These are phyloP conservation scores for Pseudomonodictys pantanalensis DNA, from an alignment of 495 filamentous ascomycete species.

Conservation along the genomic window DNA sequence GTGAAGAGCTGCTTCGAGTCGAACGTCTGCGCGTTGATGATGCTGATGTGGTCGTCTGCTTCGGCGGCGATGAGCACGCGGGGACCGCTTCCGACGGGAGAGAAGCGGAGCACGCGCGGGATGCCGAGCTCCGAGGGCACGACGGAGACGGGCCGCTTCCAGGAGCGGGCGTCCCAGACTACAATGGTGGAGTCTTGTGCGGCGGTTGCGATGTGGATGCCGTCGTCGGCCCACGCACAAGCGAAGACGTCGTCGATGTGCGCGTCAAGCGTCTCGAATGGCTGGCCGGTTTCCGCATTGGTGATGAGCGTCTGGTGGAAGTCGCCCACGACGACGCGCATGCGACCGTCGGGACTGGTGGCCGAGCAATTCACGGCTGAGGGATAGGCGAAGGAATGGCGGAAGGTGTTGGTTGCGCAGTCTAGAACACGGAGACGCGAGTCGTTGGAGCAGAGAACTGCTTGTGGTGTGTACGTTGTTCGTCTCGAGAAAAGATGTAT, in stretches of 20 bases:
- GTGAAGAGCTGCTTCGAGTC: slow-evolving; percentile 69
- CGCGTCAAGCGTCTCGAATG: slow-evolving; percentile 57
- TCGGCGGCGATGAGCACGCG: slow-evolving; percentile 76
- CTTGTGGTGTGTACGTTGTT: slow-evolving; percentile 58
- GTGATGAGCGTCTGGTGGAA: slow-evolving; percentile 57
- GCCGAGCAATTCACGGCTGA: slow-evolving; percentile 81
- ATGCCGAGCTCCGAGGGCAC: slow-evolving; percentile 75
- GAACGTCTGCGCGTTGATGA: slow-evolving; percentile 64
- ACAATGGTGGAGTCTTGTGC: slow-evolving; percentile 83
- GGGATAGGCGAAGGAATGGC: slow-evolving; percentile 59
- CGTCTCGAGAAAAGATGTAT: slow-evolving; percentile 67
- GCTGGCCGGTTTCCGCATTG: slow-evolving; percentile 60
- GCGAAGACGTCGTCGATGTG: slow-evolving; percentile 86
- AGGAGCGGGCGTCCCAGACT: slow-evolving; percentile 82
- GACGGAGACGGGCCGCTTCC: slow-evolving; percentile 59
- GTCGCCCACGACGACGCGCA: slow-evolving; percentile 76
- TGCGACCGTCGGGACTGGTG: slow-evolving; percentile 71
- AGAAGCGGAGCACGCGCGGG: slow-evolving; percentile 75
- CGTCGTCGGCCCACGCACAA: slow-evolving; percentile 87
- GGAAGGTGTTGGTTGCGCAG: slow-evolving; percentile 63
- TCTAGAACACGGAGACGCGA: slow-evolving; percentile 71
- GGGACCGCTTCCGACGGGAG: slow-evolving; percentile 70
- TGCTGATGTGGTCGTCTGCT: slow-evolving; percentile 75
- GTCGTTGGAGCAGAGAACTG: slow-evolving; percentile 85
- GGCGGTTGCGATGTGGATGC: slow-evolving; percentile 81